These are phyloP conservation scores for Pezicula radicicola DNA, from an alignment of 2,329 filamentous ascomycete genomes.

Conservation along the genomic window DNA sequence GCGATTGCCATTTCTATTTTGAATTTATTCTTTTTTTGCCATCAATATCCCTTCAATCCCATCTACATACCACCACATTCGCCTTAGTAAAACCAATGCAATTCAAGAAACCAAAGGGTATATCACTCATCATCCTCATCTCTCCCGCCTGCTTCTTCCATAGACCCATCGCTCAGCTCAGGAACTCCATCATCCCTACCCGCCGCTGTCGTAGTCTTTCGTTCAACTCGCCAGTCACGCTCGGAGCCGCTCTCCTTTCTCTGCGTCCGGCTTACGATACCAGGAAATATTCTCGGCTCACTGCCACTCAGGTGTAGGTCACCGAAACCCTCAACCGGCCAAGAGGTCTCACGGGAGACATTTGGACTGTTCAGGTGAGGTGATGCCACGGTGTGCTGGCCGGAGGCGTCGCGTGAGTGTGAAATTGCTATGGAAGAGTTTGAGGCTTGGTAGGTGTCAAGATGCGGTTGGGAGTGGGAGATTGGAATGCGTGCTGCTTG, in stretches of 20 bases:
- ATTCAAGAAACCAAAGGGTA: neutral
- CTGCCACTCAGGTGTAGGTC: constrained; percentile 50
- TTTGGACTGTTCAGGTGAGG: constrained; percentile 11
- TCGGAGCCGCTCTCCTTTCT: constrained; percentile 17
- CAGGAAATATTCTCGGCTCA: constrained; percentile 71
- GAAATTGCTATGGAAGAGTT: neutral
- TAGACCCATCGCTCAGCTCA: constrained; percentile 8
- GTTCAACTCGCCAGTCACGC: constrained; percentile 20
- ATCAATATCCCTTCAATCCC: neutral
- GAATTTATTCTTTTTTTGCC: neutral
- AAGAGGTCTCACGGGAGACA: constrained; percentile 31
- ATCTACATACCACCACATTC: neutral
- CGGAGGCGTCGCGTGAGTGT: constrained; percentile 9
- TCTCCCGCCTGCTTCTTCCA: constrained; percentile 12
- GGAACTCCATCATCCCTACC: neutral
- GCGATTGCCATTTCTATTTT: no score
- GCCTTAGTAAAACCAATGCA: neutral
- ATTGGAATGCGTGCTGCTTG: constrained; percentile 27
- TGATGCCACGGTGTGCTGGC: constrained; percentile 12
- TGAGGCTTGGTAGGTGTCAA: constrained; percentile 13
- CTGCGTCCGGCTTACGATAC: constrained; percentile 51
- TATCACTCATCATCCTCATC: constrained; percentile 2
- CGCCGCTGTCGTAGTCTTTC: neutral
- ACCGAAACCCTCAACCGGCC: constrained; percentile 34
- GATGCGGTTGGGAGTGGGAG: constrained; percentile 19